phyloP scores from a whole-genome alignment of 805 yeast genomes.

The Wickerhamomyces rabaulensis region DNA sequence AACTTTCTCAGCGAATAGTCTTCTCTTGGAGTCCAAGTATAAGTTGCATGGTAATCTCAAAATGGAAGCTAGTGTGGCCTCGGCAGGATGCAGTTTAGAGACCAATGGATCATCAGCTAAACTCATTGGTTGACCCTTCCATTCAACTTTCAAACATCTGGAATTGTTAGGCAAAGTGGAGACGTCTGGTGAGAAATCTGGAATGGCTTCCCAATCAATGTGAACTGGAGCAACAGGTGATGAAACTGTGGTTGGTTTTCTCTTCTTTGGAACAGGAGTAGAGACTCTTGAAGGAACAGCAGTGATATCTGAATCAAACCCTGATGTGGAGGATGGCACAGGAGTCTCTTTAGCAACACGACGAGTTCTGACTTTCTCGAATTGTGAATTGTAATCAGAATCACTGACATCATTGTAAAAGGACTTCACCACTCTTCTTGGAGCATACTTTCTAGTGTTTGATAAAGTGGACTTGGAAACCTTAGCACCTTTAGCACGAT shows the following conservation, averaged over 20 bases:
- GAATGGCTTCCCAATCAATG: slow-evolving; percentile 62
- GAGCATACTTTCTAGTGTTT: slow-evolving; percentile 17
- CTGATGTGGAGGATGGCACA: slow-evolving; percentile 7
- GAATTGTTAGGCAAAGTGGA: slow-evolving; percentile 61
- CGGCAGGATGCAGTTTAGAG: slow-evolving; percentile 83
- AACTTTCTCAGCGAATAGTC: slow-evolving; percentile 86
- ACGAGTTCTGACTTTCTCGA: slow-evolving; percentile 56
- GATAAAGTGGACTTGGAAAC: slow-evolving; percentile 16
- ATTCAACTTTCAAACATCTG: slow-evolving; percentile 80
- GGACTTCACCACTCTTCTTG: slow-evolving; percentile 19
- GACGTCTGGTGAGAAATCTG: slow-evolving; percentile 77
- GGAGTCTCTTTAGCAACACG: slow-evolving; percentile 41
- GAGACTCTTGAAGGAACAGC: slow-evolving; percentile 25
- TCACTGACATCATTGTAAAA: slow-evolving; percentile 15
- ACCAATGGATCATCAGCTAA: slow-evolving; percentile 70
- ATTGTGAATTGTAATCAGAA: slow-evolving; percentile 27
- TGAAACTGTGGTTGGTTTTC: slow-evolving; percentile 36
- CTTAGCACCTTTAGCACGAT: slow-evolving; percentile 21
- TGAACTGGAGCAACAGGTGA: slow-evolving; percentile 42
- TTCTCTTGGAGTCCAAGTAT: slow-evolving; percentile 75
- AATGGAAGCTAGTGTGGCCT: slow-evolving; percentile 78
- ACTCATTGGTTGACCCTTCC: slow-evolving; percentile 99
- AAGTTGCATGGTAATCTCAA: slow-evolving; percentile 83
- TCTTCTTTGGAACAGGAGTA: slow-evolving; percentile 33
- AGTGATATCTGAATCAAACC: slow-evolving; percentile 25